Evolutionary conservation across 2,329 filamentous ascomycete species (phyloP).

Genomic region (Claviceps sp.): DNA sequence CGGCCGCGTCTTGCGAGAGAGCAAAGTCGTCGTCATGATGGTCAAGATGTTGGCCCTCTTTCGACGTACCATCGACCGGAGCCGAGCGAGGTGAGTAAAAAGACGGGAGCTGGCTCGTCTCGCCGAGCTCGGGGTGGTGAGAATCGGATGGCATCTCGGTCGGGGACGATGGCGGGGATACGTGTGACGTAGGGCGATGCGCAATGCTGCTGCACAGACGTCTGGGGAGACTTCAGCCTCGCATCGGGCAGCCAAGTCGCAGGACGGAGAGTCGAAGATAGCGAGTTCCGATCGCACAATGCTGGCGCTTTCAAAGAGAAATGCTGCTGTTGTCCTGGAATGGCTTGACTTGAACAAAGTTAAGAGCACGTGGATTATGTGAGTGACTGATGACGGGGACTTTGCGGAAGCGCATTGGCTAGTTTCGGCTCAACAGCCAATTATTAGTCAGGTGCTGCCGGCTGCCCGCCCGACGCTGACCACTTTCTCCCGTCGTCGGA

Average conservation of each 20-base stretch:
- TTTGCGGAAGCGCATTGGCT: background rate
- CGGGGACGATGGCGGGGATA: background rate
- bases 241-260: background rate
- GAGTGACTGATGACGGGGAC: background rate
- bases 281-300: background rate
- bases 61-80: constrained; percentile 12
- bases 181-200: background rate
- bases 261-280: background rate
- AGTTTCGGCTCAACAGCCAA: background rate
- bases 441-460: constrained; percentile 1
- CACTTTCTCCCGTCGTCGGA: background rate
- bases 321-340: too few relatives aligned
- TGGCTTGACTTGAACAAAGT: too few relatives aligned
- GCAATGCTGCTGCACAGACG: background rate
- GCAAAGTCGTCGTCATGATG: constrained; percentile 23
- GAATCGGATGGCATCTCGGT: constrained; percentile 4
- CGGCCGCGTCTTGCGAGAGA: constrained; percentile 16
- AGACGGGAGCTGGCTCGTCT: constrained; percentile 27
- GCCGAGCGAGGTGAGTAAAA: constrained; percentile 32
- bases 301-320: background rate
- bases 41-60: constrained; percentile 7
- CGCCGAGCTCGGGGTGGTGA: constrained; percentile 6
- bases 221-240: background rate
- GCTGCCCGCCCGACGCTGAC: background rate
- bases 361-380: background rate